A percentile compares a stretch with the other conserved stretches of the same genome.
Evolutionary conservation across 192 early-diverging fungal genomes (phyloP).

Genomic region (Mortierella antarctica): DNA sequence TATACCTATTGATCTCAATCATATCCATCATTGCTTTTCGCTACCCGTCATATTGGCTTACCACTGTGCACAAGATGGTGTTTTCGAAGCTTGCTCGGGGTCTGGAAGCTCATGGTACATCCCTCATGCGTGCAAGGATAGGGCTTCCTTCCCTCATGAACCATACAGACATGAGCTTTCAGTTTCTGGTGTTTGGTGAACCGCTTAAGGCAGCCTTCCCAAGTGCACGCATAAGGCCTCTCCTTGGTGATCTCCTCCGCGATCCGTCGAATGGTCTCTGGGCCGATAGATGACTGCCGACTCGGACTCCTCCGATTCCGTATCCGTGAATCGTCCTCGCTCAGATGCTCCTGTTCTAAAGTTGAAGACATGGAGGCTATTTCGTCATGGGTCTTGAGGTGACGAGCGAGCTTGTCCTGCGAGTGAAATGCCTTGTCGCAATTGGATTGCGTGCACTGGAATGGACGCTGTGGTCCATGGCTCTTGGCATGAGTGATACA

Average conservation of each 20-base stretch:
- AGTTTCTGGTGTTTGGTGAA: slow-evolving; percentile 54
- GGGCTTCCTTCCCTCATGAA: slow-evolving; percentile 53
- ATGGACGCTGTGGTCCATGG: slow-evolving; percentile 34
- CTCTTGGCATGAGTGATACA: slow-evolving; percentile 38
- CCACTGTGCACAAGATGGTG: slow-evolving; percentile 47
- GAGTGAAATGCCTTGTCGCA: slow-evolving; percentile 48
- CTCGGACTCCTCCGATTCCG: background rate
- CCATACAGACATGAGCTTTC: slow-evolving; percentile 51
- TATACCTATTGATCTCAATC: background rate
- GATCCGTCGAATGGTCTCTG: slow-evolving; percentile 1
- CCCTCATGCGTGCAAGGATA: slow-evolving; percentile 48
- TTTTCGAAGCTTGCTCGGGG: slow-evolving; percentile 48
- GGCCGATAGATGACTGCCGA: background rate
- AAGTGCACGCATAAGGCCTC: slow-evolving; percentile 46
- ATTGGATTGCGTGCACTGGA: slow-evolving; percentile 28
- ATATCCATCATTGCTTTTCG: background rate
- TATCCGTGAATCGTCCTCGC: no score
- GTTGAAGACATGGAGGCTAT: background rate
- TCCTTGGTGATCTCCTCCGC: slow-evolving; percentile 27
- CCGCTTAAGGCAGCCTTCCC: slow-evolving; percentile 47
- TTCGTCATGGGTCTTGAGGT: slow-evolving; percentile 37
- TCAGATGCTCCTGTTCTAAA: background rate
- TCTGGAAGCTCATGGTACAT: slow-evolving; percentile 53
- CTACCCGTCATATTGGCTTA: background rate
- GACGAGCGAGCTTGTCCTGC: slow-evolving; percentile 49